These are phyloP conservation scores for Russula olivacea DNA, from an alignment of 768 basidiomycete species.

Conservation along the genomic window DNA sequence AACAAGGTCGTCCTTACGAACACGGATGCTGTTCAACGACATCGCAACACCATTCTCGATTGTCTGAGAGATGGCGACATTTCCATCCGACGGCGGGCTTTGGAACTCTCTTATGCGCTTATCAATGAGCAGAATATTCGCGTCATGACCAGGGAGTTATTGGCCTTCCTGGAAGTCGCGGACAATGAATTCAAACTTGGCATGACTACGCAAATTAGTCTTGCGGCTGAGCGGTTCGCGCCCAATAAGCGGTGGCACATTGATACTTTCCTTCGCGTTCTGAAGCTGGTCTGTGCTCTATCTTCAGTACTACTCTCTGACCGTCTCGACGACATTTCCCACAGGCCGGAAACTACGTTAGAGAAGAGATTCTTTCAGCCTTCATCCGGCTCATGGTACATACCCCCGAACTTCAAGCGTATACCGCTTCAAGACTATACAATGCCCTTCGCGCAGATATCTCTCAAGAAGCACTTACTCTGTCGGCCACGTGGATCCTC, in stretches of 20 bases:
- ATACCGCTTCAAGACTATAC: slow-evolving; percentile 89
- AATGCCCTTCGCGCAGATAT: slow-evolving; percentile 83
- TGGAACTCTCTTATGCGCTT: slow-evolving; percentile 94
- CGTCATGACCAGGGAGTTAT: slow-evolving; percentile 82
- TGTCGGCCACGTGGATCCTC: slow-evolving; percentile 91
- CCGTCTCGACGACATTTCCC: not conserved
- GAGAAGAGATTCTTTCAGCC: slow-evolving; percentile 90
- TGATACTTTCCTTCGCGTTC: slow-evolving; percentile 87
- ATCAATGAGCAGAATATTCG: slow-evolving; percentile 95
- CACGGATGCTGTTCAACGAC: slow-evolving; percentile 96
- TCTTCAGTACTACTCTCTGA: not conserved
- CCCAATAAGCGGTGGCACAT: slow-evolving; percentile 99
- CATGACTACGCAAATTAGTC: slow-evolving; percentile 94
- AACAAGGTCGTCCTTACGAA: slow-evolving; percentile 98
- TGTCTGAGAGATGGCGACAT: slow-evolving; percentile 99
- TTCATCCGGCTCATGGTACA: slow-evolving; percentile 96
- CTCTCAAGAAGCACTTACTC: slow-evolving; percentile 92
- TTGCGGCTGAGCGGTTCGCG: slow-evolving; percentile 94
- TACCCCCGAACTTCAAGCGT: slow-evolving; percentile 93
- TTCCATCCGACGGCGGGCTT: slow-evolving; percentile 92
- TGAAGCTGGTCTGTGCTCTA: slow-evolving; percentile 67
- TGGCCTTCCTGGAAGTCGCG: slow-evolving; percentile 95
- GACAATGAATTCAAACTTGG: slow-evolving; percentile 98
- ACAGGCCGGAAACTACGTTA: slow-evolving; percentile 95
- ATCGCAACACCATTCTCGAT: slow-evolving; percentile 97